A percentile compares a stretch with the other conserved stretches of the same genome.
phyloP scores from a whole-genome alignment of 352 stramenopile genomes.

The Globisporangium radiosum region DNA sequence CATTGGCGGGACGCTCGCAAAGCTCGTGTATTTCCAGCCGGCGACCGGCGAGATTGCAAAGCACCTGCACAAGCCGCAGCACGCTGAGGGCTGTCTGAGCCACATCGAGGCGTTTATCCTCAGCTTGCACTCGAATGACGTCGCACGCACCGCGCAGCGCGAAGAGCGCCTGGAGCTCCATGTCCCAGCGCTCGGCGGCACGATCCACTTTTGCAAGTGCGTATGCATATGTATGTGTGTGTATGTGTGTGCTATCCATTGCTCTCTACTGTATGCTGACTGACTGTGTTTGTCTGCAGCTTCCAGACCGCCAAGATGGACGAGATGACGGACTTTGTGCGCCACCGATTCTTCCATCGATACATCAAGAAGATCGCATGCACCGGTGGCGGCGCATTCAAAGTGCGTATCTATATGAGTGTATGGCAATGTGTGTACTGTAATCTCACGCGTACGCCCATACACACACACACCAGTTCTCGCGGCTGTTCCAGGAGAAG shows the following conservation, averaged over 20 bases:
- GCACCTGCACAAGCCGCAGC: conserved; percentile 16
- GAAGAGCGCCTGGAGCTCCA: conserved; percentile 59
- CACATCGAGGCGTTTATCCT: conserved; percentile 54
- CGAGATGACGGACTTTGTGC: conserved; percentile 59
- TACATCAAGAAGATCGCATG: conserved; percentile 87
- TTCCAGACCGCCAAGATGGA: conserved; percentile 71
- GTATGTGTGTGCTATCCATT: not conserved
- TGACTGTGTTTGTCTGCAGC: conserved; percentile 19
- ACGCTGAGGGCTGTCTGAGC: conserved; percentile 37
- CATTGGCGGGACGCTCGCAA: conserved; percentile 90
- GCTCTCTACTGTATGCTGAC: not conserved
- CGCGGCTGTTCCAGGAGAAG: conserved; percentile 79
- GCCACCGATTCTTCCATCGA: conserved; percentile 80
- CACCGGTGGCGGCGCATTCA: conserved; percentile 95
- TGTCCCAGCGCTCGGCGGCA: conserved; percentile 79
- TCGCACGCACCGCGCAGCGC: conserved; percentile 30
- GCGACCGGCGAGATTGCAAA: conserved; percentile 18
- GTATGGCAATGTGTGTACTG: not conserved
- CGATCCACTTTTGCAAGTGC: conserved; percentile 91
- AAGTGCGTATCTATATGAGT: conserved; percentile 31
- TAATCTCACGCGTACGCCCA: not conserved
- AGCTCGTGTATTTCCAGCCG: conserved; percentile 93
- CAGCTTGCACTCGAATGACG: conserved; percentile 31
- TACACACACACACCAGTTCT: conserved; percentile 27
- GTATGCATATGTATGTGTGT: conserved; percentile 2